Conservation (phyloP, 1,284 basidiomycete species). For the Megacollybia platyphylla region DNA sequence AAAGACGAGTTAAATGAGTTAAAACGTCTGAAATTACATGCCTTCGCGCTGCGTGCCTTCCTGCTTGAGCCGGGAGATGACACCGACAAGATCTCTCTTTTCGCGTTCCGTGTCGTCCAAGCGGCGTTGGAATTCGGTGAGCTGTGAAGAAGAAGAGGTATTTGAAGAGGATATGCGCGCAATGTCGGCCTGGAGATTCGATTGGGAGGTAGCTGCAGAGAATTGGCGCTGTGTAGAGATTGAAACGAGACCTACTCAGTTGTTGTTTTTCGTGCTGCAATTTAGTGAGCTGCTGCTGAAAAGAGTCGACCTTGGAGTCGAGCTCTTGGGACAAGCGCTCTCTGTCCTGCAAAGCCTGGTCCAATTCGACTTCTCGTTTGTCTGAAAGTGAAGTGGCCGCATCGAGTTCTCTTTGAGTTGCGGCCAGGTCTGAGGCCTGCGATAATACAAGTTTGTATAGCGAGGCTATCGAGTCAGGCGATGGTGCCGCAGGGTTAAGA, state of each 20-base stretch:
- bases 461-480: slow-evolving; percentile 41
- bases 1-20: slow-evolving; percentile 3
- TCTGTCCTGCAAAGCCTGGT: slow-evolving; percentile 65
- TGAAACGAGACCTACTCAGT: slow-evolving; percentile 32
- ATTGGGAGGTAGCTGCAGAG: slow-evolving; percentile 34
- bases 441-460: slow-evolving; percentile 51
- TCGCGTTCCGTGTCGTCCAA: slow-evolving; percentile 66
- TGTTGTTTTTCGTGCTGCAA: slow-evolving; percentile 50
- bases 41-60: slow-evolving; percentile 59
- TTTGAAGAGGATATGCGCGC: slow-evolving; percentile 38
- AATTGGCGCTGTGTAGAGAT: slow-evolving; percentile 5
- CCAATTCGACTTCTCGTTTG: slow-evolving; percentile 64
- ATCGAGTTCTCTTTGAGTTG: slow-evolving; percentile 45
- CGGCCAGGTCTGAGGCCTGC: slow-evolving; percentile 42
- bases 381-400: slow-evolving; percentile 49
- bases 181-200: slow-evolving; percentile 40
- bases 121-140: slow-evolving; percentile 40
- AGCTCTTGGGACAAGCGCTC: slow-evolving; percentile 45
- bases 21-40: slow-evolving; percentile 13
- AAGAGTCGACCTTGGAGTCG: slow-evolving; percentile 32
- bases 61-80: slow-evolving; percentile 62
- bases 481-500: slow-evolving; percentile 38
- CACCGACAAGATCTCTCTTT: slow-evolving; percentile 65
- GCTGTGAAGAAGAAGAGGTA: slow-evolving; percentile 45
- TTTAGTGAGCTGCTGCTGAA: slow-evolving; percentile 39